Evolutionary conservation across 2,329 filamentous ascomycete species (phyloP).

Genomic region (Blumeria hordei): DNA sequence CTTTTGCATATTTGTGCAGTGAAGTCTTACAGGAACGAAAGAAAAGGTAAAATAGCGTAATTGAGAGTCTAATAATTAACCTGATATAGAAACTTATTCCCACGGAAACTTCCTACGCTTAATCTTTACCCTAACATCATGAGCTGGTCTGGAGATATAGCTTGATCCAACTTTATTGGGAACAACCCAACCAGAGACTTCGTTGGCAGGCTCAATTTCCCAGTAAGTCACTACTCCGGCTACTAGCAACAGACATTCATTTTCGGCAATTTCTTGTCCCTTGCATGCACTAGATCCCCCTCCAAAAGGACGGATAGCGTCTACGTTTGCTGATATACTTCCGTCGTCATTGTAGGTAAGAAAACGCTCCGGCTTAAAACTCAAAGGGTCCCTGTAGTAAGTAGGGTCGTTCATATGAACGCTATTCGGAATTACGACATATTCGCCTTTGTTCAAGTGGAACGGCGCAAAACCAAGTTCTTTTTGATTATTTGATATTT

Average conservation of each 20-base stretch:
- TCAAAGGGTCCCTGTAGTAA: constrained; percentile 17
- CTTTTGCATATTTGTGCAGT: too few species aligned
- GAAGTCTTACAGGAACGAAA: too few species aligned
- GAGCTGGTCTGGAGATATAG: constrained; percentile 24
- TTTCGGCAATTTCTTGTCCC: constrained; percentile 24
- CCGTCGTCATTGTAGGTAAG: constrained; percentile 18
- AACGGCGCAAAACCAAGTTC: constrained; percentile 16
- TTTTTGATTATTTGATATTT: constrained; percentile 7
- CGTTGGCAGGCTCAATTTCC: constrained; percentile 25
- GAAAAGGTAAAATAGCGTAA: too few species aligned
- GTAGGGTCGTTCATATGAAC: constrained; percentile 19
- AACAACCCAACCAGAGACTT: constrained; percentile 22
- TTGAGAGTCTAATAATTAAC: too few species aligned
- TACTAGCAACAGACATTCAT: constrained; percentile 23
- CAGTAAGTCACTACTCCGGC: constrained; percentile 29
- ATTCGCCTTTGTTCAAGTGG: constrained; percentile 18
- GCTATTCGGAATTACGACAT: constrained; percentile 20
- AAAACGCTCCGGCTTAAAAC: constrained; percentile 21
- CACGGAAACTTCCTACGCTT: constrained; percentile 16
- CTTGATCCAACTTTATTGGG: constrained; percentile 24
- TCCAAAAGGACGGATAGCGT: constrained; percentile 23
- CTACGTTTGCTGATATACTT: constrained; percentile 16
- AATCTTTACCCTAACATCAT: constrained; percentile 29
- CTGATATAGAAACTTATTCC: constrained; percentile 1
- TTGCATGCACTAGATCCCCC: constrained; percentile 22